Percentiles rank a stretch among this genome's conserved stretches.
Conservation (phyloP, 371 early-diverging fungal species). For the Apophysomyces variabilis region DNA sequence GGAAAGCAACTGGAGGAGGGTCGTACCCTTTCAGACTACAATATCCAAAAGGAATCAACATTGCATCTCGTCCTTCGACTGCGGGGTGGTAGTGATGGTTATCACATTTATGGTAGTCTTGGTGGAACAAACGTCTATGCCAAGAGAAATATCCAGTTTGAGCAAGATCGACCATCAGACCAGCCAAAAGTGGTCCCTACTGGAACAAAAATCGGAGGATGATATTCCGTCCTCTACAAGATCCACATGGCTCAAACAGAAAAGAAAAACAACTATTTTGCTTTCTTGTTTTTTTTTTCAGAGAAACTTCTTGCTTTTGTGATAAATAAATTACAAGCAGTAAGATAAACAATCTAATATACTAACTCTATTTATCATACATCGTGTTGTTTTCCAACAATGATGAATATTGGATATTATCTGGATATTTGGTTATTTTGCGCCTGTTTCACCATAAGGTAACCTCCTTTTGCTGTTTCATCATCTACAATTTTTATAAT, state of each 20-base stretch:
- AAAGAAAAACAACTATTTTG: no score
- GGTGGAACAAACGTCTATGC: conserved; percentile 92
- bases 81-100: conserved; percentile 64
- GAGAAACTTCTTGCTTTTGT: no score
- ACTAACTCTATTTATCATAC: no score
- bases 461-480: background rate
- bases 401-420: no score
- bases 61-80: conserved; percentile 92
- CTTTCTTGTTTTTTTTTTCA: no score
- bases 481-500: no score
- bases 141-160: conserved; percentile 93
- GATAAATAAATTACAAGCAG: no score
- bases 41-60: conserved; percentile 82
- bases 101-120: conserved; percentile 20
- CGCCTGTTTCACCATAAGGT: no score
- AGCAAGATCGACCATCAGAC: conserved; percentile 95
- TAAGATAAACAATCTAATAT: no score
- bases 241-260: conserved; percentile 55
- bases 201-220: conserved; percentile 91
- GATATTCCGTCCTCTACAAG: conserved; percentile 69
- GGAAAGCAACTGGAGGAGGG: conserved; percentile 95
- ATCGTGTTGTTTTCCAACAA: no score
- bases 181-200: conserved; percentile 96
- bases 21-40: conserved; percentile 64
- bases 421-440: no score